Conservation (phyloP, 352 stramenopile species). For the Globisporangium barbulae region DNA sequence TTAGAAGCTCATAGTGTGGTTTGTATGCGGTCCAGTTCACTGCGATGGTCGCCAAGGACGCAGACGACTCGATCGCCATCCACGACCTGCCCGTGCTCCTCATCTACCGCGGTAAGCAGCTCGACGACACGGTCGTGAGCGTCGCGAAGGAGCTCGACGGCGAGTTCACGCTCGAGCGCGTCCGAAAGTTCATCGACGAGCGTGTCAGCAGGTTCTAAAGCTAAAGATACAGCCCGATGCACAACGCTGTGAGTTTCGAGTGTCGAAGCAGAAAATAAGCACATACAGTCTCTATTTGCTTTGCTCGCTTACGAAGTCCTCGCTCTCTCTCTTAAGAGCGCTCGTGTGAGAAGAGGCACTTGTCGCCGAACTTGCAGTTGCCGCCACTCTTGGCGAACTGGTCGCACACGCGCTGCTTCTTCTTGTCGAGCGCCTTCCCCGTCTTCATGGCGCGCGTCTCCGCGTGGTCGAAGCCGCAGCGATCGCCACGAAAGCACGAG, state of each 20-base stretch:
- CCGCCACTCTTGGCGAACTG: slow-evolving; percentile 35
- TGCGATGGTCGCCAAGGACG: slow-evolving; percentile 58
- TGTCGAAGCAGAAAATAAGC: background rate
- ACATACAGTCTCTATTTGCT: slow-evolving; percentile 14
- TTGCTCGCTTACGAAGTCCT: slow-evolving; percentile 1
- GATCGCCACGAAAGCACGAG: slow-evolving; percentile 60
- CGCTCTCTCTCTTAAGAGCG: slow-evolving; percentile 9
- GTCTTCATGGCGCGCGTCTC: slow-evolving; percentile 65
- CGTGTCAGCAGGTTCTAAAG: slow-evolving; percentile 26
- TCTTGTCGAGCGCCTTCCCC: slow-evolving; percentile 47
- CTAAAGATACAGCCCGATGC: background rate
- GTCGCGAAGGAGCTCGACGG: slow-evolving; percentile 52
- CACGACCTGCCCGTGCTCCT: slow-evolving; percentile 66
- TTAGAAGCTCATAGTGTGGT: slow-evolving; percentile 1
- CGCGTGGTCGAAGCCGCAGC: slow-evolving; percentile 69
- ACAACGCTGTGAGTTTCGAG: background rate
- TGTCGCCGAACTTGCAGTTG: slow-evolving; percentile 69
- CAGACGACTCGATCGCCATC: slow-evolving; percentile 61
- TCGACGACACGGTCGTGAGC: slow-evolving; percentile 60
- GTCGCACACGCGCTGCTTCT: slow-evolving; percentile 49
- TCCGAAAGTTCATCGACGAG: slow-evolving; percentile 35
- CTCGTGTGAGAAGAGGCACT: slow-evolving; percentile 69
- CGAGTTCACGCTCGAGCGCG: slow-evolving; percentile 58
- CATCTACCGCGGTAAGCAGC: slow-evolving; percentile 48
- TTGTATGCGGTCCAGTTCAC: slow-evolving; percentile 38